A percentile compares a stretch with the other conserved stretches of the same genome.
Conservation (phyloP, 1,284 basidiomycete species). For the Trichosporon faecale region DNA sequence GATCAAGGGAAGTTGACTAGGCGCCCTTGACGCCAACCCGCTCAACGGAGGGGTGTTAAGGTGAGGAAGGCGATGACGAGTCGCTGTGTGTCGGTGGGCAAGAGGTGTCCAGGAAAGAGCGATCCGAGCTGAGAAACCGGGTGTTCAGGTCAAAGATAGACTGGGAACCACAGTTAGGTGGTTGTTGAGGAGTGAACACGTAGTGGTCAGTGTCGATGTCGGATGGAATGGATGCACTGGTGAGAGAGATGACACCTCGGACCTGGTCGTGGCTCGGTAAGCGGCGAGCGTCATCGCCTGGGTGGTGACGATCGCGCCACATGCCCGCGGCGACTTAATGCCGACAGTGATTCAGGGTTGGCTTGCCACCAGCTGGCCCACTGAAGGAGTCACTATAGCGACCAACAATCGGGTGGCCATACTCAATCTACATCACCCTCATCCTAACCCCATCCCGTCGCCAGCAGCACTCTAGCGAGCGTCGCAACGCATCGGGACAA, state of each 20-base stretch:
- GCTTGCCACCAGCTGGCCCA: constrained; percentile 1
- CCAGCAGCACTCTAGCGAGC: constrained; percentile 9
- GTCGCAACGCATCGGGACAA: constrained; percentile 9
- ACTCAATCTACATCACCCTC: constrained; percentile 5
- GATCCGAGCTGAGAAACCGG: background rate
- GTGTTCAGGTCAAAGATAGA: background rate
- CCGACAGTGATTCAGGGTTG: constrained; percentile 3
- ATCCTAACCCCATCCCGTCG: constrained; percentile 7
- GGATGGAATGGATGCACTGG: background rate
- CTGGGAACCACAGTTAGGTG: background rate
- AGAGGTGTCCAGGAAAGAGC: background rate
- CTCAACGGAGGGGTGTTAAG: constrained; percentile 5
- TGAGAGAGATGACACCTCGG: constrained; percentile 4
- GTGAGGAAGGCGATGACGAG: background rate
- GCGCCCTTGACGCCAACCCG: constrained; percentile 6
- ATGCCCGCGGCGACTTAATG: constrained; percentile 1
- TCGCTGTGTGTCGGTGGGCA: background rate
- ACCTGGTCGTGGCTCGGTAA: constrained; percentile 7
- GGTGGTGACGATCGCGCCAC: background rate
- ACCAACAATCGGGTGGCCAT: background rate
- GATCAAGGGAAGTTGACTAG: background rate
- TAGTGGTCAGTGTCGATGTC: background rate
- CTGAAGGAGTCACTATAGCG: background rate
- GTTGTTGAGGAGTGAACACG: background rate
- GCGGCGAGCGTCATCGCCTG: background rate